These are phyloP conservation scores for Penicillium samsonianum DNA, from an alignment of 495 filamentous ascomycete species.

Conservation along the genomic window DNA sequence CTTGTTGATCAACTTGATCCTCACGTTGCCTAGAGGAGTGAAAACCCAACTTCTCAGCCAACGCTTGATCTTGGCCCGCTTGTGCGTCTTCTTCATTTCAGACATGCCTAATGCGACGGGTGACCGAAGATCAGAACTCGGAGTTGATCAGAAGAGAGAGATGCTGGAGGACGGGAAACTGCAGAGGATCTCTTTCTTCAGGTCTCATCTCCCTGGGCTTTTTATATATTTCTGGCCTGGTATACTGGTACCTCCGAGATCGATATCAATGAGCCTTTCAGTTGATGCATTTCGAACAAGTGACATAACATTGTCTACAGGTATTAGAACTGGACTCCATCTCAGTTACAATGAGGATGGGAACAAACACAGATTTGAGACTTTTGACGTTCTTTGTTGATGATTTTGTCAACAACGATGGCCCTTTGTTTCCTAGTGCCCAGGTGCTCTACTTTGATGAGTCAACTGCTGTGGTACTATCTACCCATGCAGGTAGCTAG, in stretches of 20 bases:
- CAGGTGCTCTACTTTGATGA: not conserved
- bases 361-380: not conserved
- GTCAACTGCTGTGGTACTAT: not conserved
- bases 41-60: slow-evolving; percentile 5
- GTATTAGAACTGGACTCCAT: not conserved
- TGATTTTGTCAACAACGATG: not conserved
- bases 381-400: not conserved
- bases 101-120: not conserved
- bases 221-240: not conserved
- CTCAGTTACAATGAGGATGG: slow-evolving; percentile 1
- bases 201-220: not conserved
- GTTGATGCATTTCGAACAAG: not conserved
- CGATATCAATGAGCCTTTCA: not conserved
- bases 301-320: not conserved
- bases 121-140: not conserved
- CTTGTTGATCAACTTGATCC: slow-evolving; percentile 4
- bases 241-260: slow-evolving; percentile 4
- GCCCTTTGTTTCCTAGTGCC: not conserved
- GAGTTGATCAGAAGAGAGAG: not conserved
- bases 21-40: not conserved
- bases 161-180: not conserved
- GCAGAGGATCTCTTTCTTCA: not conserved
- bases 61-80: not conserved
- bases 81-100: not conserved
- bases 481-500: not conserved